Base-by-base conservation (phyloP, 2,329 filamentous ascomycete species). In the Raffaelea arxii region DNA sequence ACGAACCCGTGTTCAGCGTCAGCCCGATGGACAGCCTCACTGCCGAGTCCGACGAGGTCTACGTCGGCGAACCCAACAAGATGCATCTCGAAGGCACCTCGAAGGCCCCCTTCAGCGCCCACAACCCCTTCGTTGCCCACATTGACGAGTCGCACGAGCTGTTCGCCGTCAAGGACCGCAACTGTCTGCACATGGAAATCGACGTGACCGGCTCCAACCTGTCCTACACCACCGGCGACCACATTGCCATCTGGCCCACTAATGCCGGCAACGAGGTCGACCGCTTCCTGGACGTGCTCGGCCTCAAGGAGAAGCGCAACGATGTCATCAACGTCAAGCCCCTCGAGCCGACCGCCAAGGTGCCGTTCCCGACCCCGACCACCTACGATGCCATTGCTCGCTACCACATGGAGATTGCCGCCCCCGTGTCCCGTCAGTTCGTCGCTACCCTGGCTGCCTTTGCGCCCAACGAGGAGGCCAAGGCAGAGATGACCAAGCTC, bases 341-440 rank as follows among this genome's bases (percentile, higher is more conserved):
- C 49, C 78, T 96, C 36, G 94, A 98, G 66, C 82, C 90, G 38
- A 97, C 92, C 9, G 89, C 92, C 55, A 97, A 96, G 71, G 89
- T 98, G 40, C 92, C 92, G 7, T 97, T 98, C 72, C 94, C 94
- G 18, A 90, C 90, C 5, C 92, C 92, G 6, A 97, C 92, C 16
- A 98, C 92, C 2, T 97, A 91, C 66, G 91, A 97, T 67, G 85
- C 91, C 48, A 88, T 91, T 53, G 72, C 86, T 49, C 86, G 92
- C 55, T 98, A 96, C 68, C 91, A 98, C 67, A 84, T 98, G 73
- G 94, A 98, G 69, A 92, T 96, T 54, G 87, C 89, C 62, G 89
- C 88, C 39, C 88, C 92, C 41, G 86, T 98, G 25, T 98, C 92
- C 49, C 91, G 94, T 70, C 92, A 98, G 65, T 94, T 97, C 60